Evolutionary conservation across 2,329 filamentous ascomycete genomes (phyloP).

Genomic region (Orbilia quercus): DNA sequence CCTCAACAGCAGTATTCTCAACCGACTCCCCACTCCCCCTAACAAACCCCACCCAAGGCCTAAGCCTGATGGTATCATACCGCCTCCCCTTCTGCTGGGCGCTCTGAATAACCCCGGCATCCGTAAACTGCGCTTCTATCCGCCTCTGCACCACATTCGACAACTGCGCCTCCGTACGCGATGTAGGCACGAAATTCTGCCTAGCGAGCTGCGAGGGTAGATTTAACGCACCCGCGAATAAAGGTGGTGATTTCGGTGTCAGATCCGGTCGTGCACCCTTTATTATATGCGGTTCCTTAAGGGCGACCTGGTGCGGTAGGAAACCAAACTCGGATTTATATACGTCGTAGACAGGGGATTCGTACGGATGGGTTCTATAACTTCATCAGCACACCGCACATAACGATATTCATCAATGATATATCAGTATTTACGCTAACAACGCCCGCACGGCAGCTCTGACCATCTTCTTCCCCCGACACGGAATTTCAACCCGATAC

Average conservation of each 20-base stretch:
- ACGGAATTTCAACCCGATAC: conserved; percentile 38
- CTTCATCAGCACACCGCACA: background rate
- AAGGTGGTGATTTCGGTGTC: background rate
- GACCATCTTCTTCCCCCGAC: conserved; percentile 30
- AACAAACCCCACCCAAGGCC: too few relatives aligned
- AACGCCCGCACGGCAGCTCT: conserved; percentile 35
- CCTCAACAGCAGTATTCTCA: too few relatives aligned
- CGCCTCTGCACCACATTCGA: background rate
- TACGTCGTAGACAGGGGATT: conserved; percentile 34
- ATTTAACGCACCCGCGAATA: background rate
- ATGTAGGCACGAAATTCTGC: conserved; percentile 1
- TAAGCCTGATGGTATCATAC: too few relatives aligned
- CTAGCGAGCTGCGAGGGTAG: background rate
- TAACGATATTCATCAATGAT: background rate
- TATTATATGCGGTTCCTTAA: background rate
- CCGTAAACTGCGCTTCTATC: conserved; percentile 6
- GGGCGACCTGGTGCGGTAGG: conserved; percentile 9
- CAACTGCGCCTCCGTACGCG: conserved; percentile 1
- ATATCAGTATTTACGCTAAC: conserved; percentile 25
- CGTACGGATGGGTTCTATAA: conserved; percentile 31
- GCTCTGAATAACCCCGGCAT: background rate
- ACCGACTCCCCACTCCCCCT: too few relatives aligned
- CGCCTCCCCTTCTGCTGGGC: background rate
- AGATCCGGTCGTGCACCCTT: background rate
- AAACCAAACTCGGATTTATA: conserved; percentile 47